Evolutionary conservation across 768 basidiomycete genomes (phyloP).

Genomic region (Suillus tomentosus): DNA sequence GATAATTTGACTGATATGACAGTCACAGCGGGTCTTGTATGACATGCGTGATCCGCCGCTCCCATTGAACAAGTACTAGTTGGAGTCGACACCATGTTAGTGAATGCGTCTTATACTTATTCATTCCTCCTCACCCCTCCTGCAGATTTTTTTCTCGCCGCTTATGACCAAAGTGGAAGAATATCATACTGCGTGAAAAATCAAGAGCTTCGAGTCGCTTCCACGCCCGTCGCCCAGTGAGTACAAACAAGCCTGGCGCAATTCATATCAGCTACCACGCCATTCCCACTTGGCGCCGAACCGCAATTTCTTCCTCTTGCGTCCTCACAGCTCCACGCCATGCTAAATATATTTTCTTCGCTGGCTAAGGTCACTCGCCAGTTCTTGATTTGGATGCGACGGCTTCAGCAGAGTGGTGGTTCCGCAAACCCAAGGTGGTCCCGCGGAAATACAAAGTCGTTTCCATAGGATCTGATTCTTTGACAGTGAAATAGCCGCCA

Average conservation of each 20-base stretch:
- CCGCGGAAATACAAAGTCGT: not conserved
- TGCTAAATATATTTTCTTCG: not conserved
- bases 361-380: not conserved
- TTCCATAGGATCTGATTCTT: constrained; percentile 2
- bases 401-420: not conserved
- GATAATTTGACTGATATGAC: not conserved
- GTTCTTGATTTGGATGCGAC: not conserved
- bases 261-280: not conserved
- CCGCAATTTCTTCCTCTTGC: not conserved
- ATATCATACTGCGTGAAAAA: not conserved
- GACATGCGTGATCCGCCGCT: not conserved
- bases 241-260: not conserved
- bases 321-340: not conserved
- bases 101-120: not conserved
- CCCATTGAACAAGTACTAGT: not conserved
- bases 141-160: not conserved
- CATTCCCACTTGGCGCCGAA: not conserved
- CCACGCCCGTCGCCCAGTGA: not conserved
- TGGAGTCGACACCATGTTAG: not conserved
- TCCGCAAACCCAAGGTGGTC: not conserved
- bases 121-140: not conserved
- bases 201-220: not conserved
- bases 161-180: not conserved
- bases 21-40: not conserved
- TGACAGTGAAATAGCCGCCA: not conserved